phyloP scores from a whole-genome alignment of 257 asterid species.

The Primulina eburnea region DNA sequence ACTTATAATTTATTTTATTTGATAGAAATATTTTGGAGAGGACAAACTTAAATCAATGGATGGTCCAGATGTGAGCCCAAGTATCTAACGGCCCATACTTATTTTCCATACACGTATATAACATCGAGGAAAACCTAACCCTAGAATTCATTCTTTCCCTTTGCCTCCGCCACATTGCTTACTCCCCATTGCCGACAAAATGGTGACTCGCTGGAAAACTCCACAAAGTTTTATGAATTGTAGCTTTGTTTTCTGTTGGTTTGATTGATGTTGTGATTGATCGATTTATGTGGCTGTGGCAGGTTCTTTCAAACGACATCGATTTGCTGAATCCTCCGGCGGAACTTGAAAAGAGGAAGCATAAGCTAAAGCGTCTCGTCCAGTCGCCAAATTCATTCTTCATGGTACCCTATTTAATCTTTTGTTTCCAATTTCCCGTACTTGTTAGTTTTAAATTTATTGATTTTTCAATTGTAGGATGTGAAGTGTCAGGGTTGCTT shows the following conservation, averaged over 20 bases:
- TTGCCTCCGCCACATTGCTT: not conserved
- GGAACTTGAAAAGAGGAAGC: conserved; percentile 32
- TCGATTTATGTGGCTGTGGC: not conserved
- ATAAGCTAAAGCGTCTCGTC: conserved; percentile 31
- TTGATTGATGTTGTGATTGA: too few relatives aligned
- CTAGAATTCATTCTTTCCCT: too few relatives aligned
- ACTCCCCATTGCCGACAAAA: not conserved
- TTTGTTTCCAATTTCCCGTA: not conserved
- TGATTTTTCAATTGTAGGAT: conserved; percentile 13
- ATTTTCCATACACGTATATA: too few relatives aligned
- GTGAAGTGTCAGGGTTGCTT: conserved; percentile 26
- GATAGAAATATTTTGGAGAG: too few relatives aligned
- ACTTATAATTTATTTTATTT: too few relatives aligned
- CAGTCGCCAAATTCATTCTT: conserved; percentile 29
- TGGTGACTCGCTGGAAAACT: not conserved
- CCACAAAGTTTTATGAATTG: not conserved
- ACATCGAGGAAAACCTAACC: not conserved
- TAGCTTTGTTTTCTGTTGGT: not conserved
- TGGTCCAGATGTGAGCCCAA: not conserved
- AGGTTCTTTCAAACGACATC: conserved; percentile 26
- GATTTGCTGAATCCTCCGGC: conserved; percentile 32
- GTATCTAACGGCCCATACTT: not conserved
- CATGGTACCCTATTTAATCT: conserved; percentile 13
- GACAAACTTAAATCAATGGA: too few relatives aligned
- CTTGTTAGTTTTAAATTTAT: not conserved